Percentiles rank a stretch among this genome's conserved stretches.
phyloP scores from a whole-genome alignment of 2,329 filamentous ascomycete species.

The Aaosphaeria arxii region DNA sequence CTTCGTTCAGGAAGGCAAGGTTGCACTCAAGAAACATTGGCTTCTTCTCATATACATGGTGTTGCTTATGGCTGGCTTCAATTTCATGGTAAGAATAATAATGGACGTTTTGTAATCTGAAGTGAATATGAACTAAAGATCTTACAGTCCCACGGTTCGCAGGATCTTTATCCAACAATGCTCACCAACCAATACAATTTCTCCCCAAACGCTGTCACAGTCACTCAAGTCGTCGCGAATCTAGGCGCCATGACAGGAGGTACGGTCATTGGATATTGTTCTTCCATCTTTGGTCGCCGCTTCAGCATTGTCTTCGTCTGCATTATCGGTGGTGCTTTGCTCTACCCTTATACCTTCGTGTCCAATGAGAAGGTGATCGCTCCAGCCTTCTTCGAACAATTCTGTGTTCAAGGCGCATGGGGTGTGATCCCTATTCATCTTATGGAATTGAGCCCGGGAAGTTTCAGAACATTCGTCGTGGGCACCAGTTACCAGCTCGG shows the following conservation, averaged over 20 bases:
- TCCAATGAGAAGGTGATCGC: constrained; percentile 64
- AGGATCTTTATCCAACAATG: constrained; percentile 63
- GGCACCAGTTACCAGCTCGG: constrained; percentile 75
- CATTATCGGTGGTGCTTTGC: constrained; percentile 67
- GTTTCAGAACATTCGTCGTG: constrained; percentile 71
- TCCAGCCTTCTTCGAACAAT: constrained; percentile 73
- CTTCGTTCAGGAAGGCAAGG: constrained; percentile 73
- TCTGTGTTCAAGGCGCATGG: constrained; percentile 46
- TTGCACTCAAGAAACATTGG: constrained; percentile 79
- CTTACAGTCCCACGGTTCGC: constrained; percentile 63
- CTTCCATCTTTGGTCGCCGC: constrained; percentile 46
- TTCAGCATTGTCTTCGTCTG: constrained; percentile 49
- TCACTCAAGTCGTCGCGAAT: constrained; percentile 51
- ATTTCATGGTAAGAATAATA: constrained; percentile 64
- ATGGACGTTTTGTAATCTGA: not conserved
- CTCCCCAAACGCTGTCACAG: constrained; percentile 45
- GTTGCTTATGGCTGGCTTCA: constrained; percentile 85
- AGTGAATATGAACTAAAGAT: not conserved
- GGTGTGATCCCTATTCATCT: constrained; percentile 61
- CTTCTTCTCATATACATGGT: constrained; percentile 76
- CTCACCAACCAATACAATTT: constrained; percentile 58
- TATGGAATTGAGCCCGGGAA: constrained; percentile 71
- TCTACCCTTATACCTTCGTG: constrained; percentile 81
- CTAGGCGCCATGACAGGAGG: constrained; percentile 49
- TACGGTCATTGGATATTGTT: constrained; percentile 45